phyloP scores from a whole-genome alignment of 2,329 filamentous ascomycete genomes.

The Chrysoporthe cubensis region DNA sequence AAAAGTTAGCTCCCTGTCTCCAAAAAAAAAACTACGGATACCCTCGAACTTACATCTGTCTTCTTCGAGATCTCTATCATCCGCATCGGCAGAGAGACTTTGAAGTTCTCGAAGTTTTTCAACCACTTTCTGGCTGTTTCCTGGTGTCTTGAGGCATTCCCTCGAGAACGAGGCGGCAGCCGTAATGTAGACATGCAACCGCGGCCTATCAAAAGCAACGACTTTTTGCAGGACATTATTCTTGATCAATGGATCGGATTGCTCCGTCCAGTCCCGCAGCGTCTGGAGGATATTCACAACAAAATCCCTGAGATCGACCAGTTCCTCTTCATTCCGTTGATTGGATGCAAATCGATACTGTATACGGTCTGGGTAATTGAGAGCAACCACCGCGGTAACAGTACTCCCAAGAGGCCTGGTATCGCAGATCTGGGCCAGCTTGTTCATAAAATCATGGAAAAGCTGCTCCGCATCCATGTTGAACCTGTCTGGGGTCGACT shows the following conservation, averaged over 20 bases:
- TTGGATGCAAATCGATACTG: conserved; percentile 39
- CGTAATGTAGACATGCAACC: too few relatives aligned
- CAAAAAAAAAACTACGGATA: too few relatives aligned
- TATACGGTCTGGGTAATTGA: conserved; percentile 32
- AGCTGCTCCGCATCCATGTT: conserved; percentile 25
- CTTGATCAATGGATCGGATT: too few relatives aligned
- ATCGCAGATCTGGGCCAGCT: conserved; percentile 36
- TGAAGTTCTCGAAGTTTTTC: conserved; percentile 20
- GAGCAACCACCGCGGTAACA: conserved; percentile 34
- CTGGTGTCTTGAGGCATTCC: too few relatives aligned
- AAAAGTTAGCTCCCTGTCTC: too few relatives aligned
- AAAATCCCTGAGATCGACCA: not conserved
- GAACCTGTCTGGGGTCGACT: too few relatives aligned
- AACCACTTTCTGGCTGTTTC: too few relatives aligned
- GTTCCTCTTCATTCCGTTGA: conserved; percentile 22
- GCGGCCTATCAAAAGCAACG: too few relatives aligned
- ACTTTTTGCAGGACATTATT: too few relatives aligned
- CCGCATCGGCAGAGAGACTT: not conserved
- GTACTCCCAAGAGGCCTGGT: conserved; percentile 31
- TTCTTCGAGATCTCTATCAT: not conserved
- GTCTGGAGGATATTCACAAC: too few relatives aligned
- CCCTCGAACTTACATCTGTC: not conserved
- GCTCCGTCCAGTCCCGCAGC: too few relatives aligned
- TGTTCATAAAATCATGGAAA: conserved; percentile 35
- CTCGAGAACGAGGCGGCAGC: too few relatives aligned